Evolutionary conservation across 495 filamentous ascomycete genomes (phyloP), one percentile per base, ranked within the genome.

Genomic region (Stereocaulon alpinum): DNA sequence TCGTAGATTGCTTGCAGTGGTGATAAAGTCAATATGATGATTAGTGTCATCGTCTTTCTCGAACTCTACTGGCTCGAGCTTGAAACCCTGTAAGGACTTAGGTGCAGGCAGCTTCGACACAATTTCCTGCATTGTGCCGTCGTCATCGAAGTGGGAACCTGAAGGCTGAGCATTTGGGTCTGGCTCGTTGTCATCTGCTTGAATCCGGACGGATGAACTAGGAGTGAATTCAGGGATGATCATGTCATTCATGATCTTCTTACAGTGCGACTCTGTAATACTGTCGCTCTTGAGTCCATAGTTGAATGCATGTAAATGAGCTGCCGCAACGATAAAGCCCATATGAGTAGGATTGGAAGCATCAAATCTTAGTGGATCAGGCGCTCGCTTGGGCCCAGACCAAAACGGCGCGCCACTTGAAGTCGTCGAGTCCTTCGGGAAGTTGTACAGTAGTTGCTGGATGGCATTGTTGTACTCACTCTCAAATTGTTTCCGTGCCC

Each of bases 1-100:
- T 52, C 94, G 88, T 37, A 97, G 79, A 72, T 99, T 99, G 77
- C 90, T 96, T 56, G 91, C 89, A 1, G 90, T 90, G 9, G 94
- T 91, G 71, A 99, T 99, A 77, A 99, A 97, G 74, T 97, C 93
- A 70, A 99, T 99, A 75, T 99, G 94, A 70, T 91, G 80, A 74
- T 99, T 99, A 51, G 86, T 89, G 73, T 97, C 94, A 63, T 99
- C 93, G 66, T 99, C 94, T 78, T 99, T 99, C 76, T 99, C 94
- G 66, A 99, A 99, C 69, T 99, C 94, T 14, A 97, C 94, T 1
- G 91, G 88, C 44, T 81, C 81, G 47, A 99, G 77, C 68, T 89
- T 88, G 78, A 92, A 94, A 14, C 89, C 89, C 34, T 86, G 84
- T 34, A 97, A 74, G 12, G 82, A 78, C 64, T 87, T 91, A 37